Evolutionary conservation across 495 filamentous ascomycete species (phyloP).

Genomic region (Cercophora scortea): DNA sequence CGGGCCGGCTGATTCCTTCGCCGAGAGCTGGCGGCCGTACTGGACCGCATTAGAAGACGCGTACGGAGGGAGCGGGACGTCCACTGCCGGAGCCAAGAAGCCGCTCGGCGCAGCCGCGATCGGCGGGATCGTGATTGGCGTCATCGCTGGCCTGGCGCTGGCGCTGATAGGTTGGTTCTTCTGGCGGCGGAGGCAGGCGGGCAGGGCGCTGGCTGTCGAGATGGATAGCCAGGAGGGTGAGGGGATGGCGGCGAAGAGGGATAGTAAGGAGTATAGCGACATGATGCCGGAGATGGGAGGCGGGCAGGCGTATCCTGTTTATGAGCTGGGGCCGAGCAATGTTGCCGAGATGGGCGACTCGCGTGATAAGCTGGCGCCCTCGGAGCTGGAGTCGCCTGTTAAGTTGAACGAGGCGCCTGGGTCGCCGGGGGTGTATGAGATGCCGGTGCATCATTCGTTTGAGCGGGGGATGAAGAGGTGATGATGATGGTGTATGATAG

Average conservation of each 20-base stretch:
- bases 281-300: no score
- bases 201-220: background rate
- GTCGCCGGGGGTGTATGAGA: conserved; percentile 1
- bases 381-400: background rate
- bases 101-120: background rate
- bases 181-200: background rate
- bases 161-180: background rate
- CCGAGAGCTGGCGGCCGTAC: background rate
- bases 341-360: background rate
- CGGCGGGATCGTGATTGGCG: conserved; percentile 4
- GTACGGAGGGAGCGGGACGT: background rate
- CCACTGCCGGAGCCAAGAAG: background rate
- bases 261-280: no score
- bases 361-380: no score
- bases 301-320: no score
- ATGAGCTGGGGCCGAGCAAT: background rate
- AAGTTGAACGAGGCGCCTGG: background rate
- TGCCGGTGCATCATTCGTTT: background rate
- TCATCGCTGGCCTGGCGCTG: background rate
- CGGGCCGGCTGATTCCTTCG: background rate
- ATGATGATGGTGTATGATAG: no score
- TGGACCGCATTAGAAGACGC: background rate
- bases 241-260: background rate
- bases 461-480: no score
- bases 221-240: background rate